Evolutionary conservation across 1,139 yeast species (phyloP).

Genomic region (Nakaseomyces sp.): DNA sequence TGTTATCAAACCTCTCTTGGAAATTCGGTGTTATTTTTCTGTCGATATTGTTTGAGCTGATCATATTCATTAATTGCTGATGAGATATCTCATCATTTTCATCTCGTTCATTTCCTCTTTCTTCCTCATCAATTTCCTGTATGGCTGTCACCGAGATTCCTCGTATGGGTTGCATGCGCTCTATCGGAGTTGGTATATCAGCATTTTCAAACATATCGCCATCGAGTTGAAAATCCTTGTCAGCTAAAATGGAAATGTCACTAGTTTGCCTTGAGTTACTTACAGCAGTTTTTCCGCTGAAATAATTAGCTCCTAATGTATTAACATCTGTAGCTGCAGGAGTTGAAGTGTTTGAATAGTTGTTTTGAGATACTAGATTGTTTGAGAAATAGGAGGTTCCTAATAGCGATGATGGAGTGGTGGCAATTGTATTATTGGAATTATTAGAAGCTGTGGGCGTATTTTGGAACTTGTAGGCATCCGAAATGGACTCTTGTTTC

Average conservation of each 20-base stretch:
- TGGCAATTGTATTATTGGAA: conserved; percentile 9
- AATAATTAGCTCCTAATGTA: not conserved
- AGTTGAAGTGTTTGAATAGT: conserved; percentile 24
- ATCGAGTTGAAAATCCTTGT: conserved; percentile 1
- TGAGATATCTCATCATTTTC: not conserved
- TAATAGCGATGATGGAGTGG: conserved; percentile 16
- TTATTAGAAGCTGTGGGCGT: conserved; percentile 10
- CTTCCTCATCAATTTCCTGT: conserved; percentile 16
- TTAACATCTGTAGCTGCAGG: conserved; percentile 16
- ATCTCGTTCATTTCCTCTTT: conserved; percentile 5
- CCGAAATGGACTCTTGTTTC: conserved; percentile 27
- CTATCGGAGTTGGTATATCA: conserved; percentile 7
- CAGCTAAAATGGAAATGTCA: conserved; percentile 3
- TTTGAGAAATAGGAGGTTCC: conserved; percentile 20
- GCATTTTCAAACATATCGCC: not conserved
- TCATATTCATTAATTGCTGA: not conserved
- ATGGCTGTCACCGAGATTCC: conserved; percentile 15
- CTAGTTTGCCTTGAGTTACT: conserved; percentile 5
- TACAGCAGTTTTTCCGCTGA: conserved; percentile 1
- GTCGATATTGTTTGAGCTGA: not conserved
- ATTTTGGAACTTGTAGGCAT: conserved; percentile 14
- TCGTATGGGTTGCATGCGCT: conserved; percentile 13
- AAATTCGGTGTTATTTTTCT: not conserved
- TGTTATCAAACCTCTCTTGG: not conserved
- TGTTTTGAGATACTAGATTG: conserved; percentile 16